Evolutionary conservation across 805 yeast species (phyloP).

Genomic region (Tetrapisispora arboricola): DNA sequence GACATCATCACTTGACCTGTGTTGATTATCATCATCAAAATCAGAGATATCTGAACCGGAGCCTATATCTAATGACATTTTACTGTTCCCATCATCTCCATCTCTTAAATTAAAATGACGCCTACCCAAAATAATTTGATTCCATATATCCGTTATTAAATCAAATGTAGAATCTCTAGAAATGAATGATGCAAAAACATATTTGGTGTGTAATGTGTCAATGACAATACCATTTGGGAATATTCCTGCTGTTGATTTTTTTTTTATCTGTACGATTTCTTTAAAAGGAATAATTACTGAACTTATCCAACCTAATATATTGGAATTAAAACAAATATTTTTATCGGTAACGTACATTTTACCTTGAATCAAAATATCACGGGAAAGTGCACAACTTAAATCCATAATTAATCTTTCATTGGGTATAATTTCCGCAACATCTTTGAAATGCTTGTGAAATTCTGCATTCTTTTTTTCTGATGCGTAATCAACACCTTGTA

Average conservation of each 20-base stretch:
- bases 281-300: conserved; percentile 45
- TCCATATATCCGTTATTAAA: conserved; percentile 54
- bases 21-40: conserved; percentile 18
- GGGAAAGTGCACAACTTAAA: conserved; percentile 53
- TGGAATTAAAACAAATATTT: conserved; percentile 53
- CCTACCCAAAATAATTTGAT: conserved; percentile 29
- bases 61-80: conserved; percentile 1
- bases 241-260: conserved; percentile 53
- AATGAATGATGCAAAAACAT: conserved; percentile 55
- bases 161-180: conserved; percentile 45
- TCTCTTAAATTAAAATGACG: conserved; percentile 7
- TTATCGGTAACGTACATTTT: conserved; percentile 47
- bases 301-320: conserved; percentile 58
- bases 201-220: conserved; percentile 51
- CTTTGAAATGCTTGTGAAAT: conserved; percentile 50
- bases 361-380: conserved; percentile 61
- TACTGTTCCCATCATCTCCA: conserved; percentile 4
- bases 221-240: conserved; percentile 63
- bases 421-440: conserved; percentile 31
- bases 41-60: conserved; percentile 21
- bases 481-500: conserved; percentile 29
- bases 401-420: conserved; percentile 49
- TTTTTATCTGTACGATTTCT: conserved; percentile 55
- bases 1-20: conserved; percentile 15
- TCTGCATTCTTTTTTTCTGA: conserved; percentile 45